Base-by-base conservation (phyloP, 331 rosid species). In the Acacia concinna region DNA sequence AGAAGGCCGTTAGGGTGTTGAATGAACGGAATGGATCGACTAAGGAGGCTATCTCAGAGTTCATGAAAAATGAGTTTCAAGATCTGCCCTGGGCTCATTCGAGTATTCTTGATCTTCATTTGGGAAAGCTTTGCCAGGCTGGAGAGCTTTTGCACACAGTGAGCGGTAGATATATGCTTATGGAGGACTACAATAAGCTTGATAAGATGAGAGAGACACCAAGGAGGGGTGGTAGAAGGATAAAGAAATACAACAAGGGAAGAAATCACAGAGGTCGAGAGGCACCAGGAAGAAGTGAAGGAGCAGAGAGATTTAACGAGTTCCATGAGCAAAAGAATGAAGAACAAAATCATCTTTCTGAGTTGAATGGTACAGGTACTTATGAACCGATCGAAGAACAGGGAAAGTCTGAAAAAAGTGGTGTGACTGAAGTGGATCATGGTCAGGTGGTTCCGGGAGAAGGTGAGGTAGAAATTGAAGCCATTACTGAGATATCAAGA, bases 21-120 rank as follows among this genome's bases (percentile, higher is more conserved):
- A 27, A 71, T 11, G 84, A 85, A 20, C 17, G 2, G 5, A n/a
- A 3, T 1, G 87, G 91, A 1, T 82, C 88, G 0, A 80, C 82
- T 6, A 62, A 54, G 81, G 74, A 74, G 54, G 85, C 80, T 7
- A 85, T 87, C 18, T 85, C 87, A 1, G 77, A 75, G 47, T 87
- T 65, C 40, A 62, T 87, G 8, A 1, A 6, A 15, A 76, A n/a
- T 38, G 67, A 78, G 12, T 78, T 80, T 13, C 12, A 83, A 4
- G 82, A 85, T 74, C 82, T 87, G 68, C 88, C 91, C 0, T 59
- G 64, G 85, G 87, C 87, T 2, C 91, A 87, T 77, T 27, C 3
- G 28, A 87, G 34, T 66, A 80, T 87, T 77, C 57, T 87, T 44
- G 49, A 72, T 65, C 1, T 74, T 72, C 87, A 87, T 59, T 11